Evolutionary conservation across 2,329 filamentous ascomycete genomes (phyloP), one percentile per base, ranked within the genome.

Genomic region (Fusarium temperatum): DNA sequence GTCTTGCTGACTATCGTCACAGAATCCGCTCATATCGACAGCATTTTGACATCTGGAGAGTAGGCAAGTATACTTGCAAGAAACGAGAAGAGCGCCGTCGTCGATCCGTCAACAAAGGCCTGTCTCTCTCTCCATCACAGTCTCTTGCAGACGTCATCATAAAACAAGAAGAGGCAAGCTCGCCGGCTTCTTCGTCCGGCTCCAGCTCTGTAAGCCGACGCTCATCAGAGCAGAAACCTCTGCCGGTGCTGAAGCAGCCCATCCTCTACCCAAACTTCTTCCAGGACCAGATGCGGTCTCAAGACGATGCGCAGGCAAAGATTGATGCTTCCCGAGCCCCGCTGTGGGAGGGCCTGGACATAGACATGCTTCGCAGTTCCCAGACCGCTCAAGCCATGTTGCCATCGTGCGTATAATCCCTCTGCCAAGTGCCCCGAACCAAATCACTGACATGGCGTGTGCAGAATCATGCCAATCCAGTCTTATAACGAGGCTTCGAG

Each of bases 41-140:
- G n/a, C 82, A 84, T 42, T 83, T 88, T 68, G 81, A 84, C 30
- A 81, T 78, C 66, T 88, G 87, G 87, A 74, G 80, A 8, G 72
- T 87, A 47, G 77, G 79, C 73, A 88, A 88, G 76, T 88, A 88
- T 77, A 86, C 84, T 60, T 82, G 83, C 75, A 84, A 80, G 70
- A 80, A 79, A 56, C 78, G 79, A 45, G 51, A 70, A 28, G 62
- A 55, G 18, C 70, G 70, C 13, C 75, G 75, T 45, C 68, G 70
- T 32, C 51, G 63, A 53, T 63, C 66, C 17, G 51, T 68, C 35
- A 54, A 44, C 24, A 60, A 64, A 5, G 42, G 22, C 24, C 26
- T 69, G 13, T 68, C 73, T 22, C 70, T 63, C 13, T 76, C 77
- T n/a, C 75, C 75, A 13, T 69, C 74, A 18, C 63, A 32, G 6